Conservation (phyloP, 139 green algal genomes). For the Closterium sp. region DNA sequence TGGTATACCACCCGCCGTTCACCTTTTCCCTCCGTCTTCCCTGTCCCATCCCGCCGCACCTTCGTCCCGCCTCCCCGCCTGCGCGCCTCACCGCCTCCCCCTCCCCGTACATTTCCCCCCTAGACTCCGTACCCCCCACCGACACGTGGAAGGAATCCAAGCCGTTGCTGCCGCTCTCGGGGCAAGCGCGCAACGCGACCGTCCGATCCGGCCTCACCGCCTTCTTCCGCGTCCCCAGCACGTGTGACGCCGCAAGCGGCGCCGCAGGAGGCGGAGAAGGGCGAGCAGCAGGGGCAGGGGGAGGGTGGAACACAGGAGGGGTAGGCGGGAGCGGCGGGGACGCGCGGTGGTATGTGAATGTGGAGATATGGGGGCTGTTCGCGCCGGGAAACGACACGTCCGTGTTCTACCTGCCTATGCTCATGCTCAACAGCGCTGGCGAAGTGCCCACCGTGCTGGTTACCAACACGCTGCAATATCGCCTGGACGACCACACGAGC, state of each 20-base stretch:
- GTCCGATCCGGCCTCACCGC: neutral
- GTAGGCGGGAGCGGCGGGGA: neutral
- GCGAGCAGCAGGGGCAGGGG: neutral
- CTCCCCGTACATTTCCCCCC: neutral
- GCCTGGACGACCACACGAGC: neutral
- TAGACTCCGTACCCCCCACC: neutral
- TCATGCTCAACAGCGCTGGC: neutral
- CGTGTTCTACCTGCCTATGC: neutral
- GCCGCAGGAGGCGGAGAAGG: neutral
- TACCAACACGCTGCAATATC: neutral
- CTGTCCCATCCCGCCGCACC: neutral
- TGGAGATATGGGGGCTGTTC: neutral
- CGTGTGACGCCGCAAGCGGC: neutral
- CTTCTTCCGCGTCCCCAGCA: neutral
- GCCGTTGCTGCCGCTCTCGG: neutral
- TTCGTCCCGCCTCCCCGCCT: too few species aligned
- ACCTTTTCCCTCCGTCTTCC: neutral
- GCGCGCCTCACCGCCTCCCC: neutral
- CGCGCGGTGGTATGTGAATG: neutral
- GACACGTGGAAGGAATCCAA: neutral
- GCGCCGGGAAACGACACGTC: neutral
- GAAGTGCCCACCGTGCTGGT: neutral
- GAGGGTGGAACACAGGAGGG: neutral
- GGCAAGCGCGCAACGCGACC: neutral
- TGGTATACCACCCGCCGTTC: neutral